Percentiles rank a stretch among this genome's conserved stretches.
Conservation (phyloP, 768 basidiomycete species). For the Naganishia onofrii region DNA sequence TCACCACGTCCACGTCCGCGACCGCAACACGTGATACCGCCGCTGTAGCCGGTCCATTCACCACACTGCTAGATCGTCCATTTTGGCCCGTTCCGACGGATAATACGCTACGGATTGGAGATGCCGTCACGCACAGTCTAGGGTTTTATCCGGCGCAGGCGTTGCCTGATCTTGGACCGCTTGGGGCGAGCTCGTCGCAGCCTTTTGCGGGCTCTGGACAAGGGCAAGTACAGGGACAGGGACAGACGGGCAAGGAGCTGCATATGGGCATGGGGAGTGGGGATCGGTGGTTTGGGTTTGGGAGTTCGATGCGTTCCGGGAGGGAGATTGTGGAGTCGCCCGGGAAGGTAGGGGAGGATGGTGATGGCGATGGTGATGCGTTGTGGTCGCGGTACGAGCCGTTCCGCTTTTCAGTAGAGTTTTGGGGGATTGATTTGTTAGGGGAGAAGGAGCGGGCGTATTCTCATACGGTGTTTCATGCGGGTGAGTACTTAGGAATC, state of each 20-base stretch:
- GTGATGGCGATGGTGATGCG: neutral
- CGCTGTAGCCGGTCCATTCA: slow-evolving; percentile 11
- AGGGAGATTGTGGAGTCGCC: slow-evolving; percentile 32
- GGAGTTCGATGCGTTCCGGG: slow-evolving; percentile 9
- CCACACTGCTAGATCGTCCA: slow-evolving; percentile 43
- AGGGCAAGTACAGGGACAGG: too few relatives aligned
- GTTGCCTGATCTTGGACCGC: slow-evolving; percentile 48
- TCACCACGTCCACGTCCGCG: too few relatives aligned
- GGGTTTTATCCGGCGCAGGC: slow-evolving; percentile 8
- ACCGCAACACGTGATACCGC: too few relatives aligned
- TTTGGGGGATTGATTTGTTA: slow-evolving; percentile 77
- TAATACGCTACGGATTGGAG: slow-evolving; percentile 72
- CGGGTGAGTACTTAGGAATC: slow-evolving; percentile 60
- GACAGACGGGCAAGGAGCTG: neutral
- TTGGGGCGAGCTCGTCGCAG: neutral
- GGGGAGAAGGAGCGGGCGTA: slow-evolving; percentile 81
- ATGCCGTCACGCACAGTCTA: slow-evolving; percentile 53
- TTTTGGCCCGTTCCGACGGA: slow-evolving; percentile 70
- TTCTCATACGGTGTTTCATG: slow-evolving; percentile 84
- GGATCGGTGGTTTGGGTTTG: slow-evolving; percentile 27
- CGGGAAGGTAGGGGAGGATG: neutral
- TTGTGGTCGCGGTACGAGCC: slow-evolving; percentile 57
- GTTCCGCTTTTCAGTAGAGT: slow-evolving; percentile 72
- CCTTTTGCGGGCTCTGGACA: neutral
- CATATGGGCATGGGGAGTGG: slow-evolving; percentile 4